phyloP scores from a whole-genome alignment of 1,139 yeast genomes.

The Scheffersomyces segobiensis region DNA sequence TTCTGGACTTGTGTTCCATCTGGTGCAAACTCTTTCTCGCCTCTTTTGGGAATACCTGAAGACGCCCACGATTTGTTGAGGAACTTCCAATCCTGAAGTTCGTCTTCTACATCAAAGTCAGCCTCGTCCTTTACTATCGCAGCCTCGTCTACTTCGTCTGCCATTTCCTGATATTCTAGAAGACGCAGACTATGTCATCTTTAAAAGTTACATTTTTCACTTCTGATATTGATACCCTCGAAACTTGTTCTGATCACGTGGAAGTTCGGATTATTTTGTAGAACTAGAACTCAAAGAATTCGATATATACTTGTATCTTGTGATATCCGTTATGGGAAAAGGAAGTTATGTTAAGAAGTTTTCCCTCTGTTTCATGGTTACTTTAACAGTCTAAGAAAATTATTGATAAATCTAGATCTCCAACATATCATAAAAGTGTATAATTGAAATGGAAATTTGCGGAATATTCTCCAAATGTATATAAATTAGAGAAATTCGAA shows the following conservation, averaged over 20 bases:
- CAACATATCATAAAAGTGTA: no score
- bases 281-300: no score
- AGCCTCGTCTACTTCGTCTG: not conserved
- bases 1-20: conserved; percentile 70
- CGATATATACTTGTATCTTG: not conserved
- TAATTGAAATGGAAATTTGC: no score
- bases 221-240: not conserved
- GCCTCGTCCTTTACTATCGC: not conserved
- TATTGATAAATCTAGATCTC: no score
- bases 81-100: conserved; percentile 68
- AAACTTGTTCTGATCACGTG: not conserved
- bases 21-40: conserved; percentile 87
- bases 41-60: conserved; percentile 41
- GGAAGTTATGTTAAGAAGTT: no score
- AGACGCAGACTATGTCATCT: not conserved
- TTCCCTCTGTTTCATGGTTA: no score
- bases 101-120: conserved; percentile 47
- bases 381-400: no score
- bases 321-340: no score
- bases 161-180: not conserved
- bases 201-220: not conserved
- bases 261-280: not conserved
- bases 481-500: no score
- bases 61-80: conserved; percentile 20
- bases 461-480: no score